Conservation (phyloP, 2,329 filamentous ascomycete genomes). For the Westerdykella ornata region DNA sequence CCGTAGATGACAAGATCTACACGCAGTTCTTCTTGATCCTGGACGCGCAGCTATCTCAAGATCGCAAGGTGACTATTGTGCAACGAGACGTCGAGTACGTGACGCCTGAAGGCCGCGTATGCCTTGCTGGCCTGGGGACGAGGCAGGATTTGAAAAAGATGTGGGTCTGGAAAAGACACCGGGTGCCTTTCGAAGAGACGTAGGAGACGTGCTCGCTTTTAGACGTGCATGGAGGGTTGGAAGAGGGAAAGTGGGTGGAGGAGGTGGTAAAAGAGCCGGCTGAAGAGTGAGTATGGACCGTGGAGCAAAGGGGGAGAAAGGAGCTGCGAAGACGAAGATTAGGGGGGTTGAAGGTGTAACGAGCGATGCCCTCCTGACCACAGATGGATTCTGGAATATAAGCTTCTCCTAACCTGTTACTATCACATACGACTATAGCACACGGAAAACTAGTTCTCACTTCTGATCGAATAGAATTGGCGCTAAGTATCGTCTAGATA, state of each 20-base stretch:
- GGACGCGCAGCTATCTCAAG: constrained; percentile 1
- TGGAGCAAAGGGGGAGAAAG: too few species aligned
- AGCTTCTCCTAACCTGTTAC: too few species aligned
- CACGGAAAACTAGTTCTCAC: too few species aligned
- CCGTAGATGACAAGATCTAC: background rate
- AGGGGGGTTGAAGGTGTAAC: too few species aligned
- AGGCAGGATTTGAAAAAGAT: background rate
- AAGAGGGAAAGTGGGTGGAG: background rate
- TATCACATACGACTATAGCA: too few species aligned
- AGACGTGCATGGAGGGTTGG: background rate
- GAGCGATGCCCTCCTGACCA: too few species aligned
- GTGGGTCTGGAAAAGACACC: background rate
- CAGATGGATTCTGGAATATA: too few species aligned
- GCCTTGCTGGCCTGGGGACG: background rate
- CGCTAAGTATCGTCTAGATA: too few species aligned
- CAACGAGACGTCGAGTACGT: constrained; percentile 1
- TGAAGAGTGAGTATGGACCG: too few species aligned
- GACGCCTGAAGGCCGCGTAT: background rate
- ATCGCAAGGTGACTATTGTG: constrained; percentile 1
- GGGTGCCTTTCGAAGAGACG: background rate
- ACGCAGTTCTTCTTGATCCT: constrained; percentile 2
- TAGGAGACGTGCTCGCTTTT: background rate
- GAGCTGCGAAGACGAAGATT: too few species aligned
- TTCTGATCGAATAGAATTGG: too few species aligned
- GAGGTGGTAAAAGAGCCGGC: background rate